These are phyloP conservation scores for Colletotrichum scovillei DNA, from an alignment of 2,329 filamentous ascomycete species.

Conservation along the genomic window DNA sequence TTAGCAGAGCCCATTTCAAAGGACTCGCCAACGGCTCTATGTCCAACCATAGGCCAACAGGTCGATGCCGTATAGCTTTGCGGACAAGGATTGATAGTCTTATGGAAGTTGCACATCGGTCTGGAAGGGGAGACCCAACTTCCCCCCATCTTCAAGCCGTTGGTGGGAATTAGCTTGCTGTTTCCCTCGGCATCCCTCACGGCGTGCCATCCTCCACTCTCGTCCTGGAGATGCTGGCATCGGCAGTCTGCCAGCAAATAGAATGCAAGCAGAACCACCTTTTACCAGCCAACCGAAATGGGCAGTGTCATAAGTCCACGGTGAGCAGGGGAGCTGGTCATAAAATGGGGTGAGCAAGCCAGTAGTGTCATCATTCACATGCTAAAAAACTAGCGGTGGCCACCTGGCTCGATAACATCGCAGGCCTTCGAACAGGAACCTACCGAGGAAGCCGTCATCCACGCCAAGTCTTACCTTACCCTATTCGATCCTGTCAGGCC, in stretches of 20 bases:
- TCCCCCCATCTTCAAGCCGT: background rate
- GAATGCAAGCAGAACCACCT: conserved; percentile 10
- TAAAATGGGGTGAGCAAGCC: conserved; percentile 5
- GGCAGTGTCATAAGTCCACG: conserved; percentile 14
- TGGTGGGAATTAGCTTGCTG: background rate
- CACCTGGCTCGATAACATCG: conserved; percentile 8
- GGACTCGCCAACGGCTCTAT: background rate
- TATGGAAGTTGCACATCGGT: background rate
- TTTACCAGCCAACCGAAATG: conserved; percentile 27
- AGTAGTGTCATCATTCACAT: conserved; percentile 30
- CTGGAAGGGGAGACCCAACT: background rate
- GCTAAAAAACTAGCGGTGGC: conserved; percentile 32
- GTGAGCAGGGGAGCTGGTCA: conserved; percentile 6
- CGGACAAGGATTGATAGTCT: background rate
- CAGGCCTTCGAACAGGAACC: conserved; percentile 13
- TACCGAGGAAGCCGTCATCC: conserved; percentile 27
- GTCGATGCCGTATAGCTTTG: background rate
- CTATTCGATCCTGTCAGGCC: conserved; percentile 20
- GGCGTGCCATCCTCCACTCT: background rate
- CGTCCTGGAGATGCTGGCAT: conserved; percentile 5
- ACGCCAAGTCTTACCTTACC: background rate
- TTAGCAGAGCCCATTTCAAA: background rate
- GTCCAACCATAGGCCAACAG: background rate
- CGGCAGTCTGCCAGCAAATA: conserved; percentile 14
- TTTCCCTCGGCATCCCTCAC: conserved; percentile 8